A percentile compares a stretch with the other conserved stretches of the same genome.
phyloP scores from a whole-genome alignment of 1,284 basidiomycete species.

The Sphaerobolus stellatus region DNA sequence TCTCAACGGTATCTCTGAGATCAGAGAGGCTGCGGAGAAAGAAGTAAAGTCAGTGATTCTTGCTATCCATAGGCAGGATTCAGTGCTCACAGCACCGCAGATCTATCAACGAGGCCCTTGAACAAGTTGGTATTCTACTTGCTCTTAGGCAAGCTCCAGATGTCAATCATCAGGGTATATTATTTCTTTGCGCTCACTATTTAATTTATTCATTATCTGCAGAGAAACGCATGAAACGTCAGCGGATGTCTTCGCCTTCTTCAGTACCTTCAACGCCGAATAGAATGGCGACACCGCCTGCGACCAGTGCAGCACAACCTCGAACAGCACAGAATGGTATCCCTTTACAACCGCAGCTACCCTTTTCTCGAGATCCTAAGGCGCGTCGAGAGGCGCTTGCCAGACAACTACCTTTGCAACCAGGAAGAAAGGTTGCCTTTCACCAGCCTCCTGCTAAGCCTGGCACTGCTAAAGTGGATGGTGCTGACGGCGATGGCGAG shows the following conservation, averaged over 20 bases:
- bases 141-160: constrained; percentile 71
- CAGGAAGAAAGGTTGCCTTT: constrained; percentile 75
- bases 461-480: constrained; percentile 32
- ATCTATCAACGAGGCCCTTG: constrained; percentile 67
- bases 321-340: constrained; percentile 60
- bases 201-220: constrained; percentile 11
- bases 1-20: constrained; percentile 56
- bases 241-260: constrained; percentile 64
- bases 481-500: constrained; percentile 52
- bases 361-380: constrained; percentile 66
- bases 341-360: constrained; percentile 36
- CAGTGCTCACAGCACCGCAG: constrained; percentile 34
- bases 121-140: constrained; percentile 64
- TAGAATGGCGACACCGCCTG: constrained; percentile 40
- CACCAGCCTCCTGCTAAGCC: constrained; percentile 58
- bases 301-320: constrained; percentile 53
- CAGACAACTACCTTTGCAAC: constrained; percentile 64
- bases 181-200: neutral
- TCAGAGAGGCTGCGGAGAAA: constrained; percentile 55
- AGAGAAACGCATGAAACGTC: constrained; percentile 77
- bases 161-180: constrained; percentile 51
- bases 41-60: constrained; percentile 57
- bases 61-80: constrained; percentile 6
- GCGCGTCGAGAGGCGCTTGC: constrained; percentile 57
- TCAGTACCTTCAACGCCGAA: constrained; percentile 37